These are phyloP conservation scores for Auriscalpium vulgare DNA, from an alignment of 768 basidiomycete genomes.

Conservation along the genomic window DNA sequence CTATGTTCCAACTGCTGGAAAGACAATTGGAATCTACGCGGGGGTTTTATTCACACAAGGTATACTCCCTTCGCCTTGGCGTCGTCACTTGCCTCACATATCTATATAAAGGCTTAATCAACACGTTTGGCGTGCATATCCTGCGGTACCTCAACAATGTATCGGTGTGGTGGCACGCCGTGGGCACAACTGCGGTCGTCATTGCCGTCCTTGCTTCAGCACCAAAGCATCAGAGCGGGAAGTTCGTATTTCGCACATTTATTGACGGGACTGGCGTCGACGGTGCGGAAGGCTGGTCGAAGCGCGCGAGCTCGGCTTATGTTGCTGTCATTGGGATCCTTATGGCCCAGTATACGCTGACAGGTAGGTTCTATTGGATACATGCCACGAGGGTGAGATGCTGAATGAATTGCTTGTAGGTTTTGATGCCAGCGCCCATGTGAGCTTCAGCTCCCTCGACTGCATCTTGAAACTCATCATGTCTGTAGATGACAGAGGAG, in stretches of 20 bases:
- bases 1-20: constrained; percentile 50
- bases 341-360: constrained; percentile 72
- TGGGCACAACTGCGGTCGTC: constrained; percentile 59
- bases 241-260: constrained; percentile 65
- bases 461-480: too few relatives aligned
- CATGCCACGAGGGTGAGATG: not conserved
- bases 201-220: constrained; percentile 67
- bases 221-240: constrained; percentile 57
- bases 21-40: constrained; percentile 61
- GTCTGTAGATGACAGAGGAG: constrained; percentile 64
- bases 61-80: not conserved
- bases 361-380: constrained; percentile 33
- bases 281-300: constrained; percentile 48
- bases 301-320: constrained; percentile 60
- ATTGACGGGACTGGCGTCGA: constrained; percentile 57
- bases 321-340: constrained; percentile 65
- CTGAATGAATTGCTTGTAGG: constrained; percentile 28
- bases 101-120: constrained; percentile 42
- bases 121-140: constrained; percentile 65
- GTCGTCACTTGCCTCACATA: not conserved
- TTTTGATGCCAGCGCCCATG: constrained; percentile 70
- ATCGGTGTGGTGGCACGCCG: constrained; percentile 67
- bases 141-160: constrained; percentile 64
- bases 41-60: constrained; percentile 62
- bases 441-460: constrained; percentile 21